These are phyloP conservation scores for Trametes meyenii DNA, from an alignment of 768 basidiomycete species.

Conservation along the genomic window DNA sequence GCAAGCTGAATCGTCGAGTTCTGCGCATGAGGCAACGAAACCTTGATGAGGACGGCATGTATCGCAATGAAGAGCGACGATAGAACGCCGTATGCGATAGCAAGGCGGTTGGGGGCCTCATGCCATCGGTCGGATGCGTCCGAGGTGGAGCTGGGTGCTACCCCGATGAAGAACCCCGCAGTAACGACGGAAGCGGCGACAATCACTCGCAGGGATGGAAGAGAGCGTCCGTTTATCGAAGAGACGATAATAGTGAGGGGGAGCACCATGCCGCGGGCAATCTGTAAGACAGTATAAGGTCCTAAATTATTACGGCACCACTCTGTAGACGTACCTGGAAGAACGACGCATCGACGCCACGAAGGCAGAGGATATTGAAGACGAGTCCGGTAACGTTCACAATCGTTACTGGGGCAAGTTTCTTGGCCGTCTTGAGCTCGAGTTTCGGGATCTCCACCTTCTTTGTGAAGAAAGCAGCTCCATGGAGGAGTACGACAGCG, in stretches of 20 bases:
- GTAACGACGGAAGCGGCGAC: slow-evolving; percentile 66
- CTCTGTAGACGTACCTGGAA: slow-evolving; percentile 57
- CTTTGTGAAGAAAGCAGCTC: slow-evolving; percentile 48
- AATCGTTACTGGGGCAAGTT: slow-evolving; percentile 61
- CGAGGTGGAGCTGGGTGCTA: slow-evolving; percentile 51
- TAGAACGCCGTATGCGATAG: slow-evolving; percentile 69
- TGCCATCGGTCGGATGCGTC: slow-evolving; percentile 32
- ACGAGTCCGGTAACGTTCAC: slow-evolving; percentile 77
- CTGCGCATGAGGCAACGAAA: slow-evolving; percentile 64
- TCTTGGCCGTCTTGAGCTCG: slow-evolving; percentile 54
- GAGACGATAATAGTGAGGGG: slow-evolving; percentile 82
- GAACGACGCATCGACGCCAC: slow-evolving; percentile 79
- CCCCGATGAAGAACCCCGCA: slow-evolving; percentile 75
- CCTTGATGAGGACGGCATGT: slow-evolving; percentile 77
- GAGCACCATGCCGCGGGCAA: slow-evolving; percentile 82
- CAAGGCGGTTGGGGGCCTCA: slow-evolving; percentile 50
- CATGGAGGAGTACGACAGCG: slow-evolving; percentile 66
- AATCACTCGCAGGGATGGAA: slow-evolving; percentile 58
- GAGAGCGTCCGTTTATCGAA: slow-evolving; percentile 54
- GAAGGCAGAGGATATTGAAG: slow-evolving; percentile 78
- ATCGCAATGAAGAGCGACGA: slow-evolving; percentile 77
- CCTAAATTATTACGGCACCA: not conserved
- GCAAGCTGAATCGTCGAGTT: slow-evolving; percentile 75
- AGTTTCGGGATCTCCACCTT: slow-evolving; percentile 61
- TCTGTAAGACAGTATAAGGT: slow-evolving; percentile 43